Evolutionary conservation across 352 stramenopile genomes (phyloP).

Genomic region (Pythium apleroticum): DNA sequence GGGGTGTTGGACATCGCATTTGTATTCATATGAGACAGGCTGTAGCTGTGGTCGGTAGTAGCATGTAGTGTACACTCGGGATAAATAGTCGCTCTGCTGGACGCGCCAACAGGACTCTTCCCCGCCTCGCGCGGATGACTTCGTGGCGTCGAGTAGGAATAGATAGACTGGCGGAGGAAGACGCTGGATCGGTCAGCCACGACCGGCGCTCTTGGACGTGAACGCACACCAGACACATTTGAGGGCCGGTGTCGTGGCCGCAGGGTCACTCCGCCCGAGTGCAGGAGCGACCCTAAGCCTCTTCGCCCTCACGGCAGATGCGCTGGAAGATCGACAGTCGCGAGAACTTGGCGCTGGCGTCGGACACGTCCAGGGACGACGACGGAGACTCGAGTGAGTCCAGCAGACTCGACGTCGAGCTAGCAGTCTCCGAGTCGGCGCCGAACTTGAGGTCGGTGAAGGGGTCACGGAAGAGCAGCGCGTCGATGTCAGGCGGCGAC

Average conservation of each 20-base stretch:
- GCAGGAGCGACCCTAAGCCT: conserved; percentile 18
- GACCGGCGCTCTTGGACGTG: background rate
- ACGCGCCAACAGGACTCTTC: conserved; percentile 4
- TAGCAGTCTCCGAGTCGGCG: conserved; percentile 29
- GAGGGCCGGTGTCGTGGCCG: background rate
- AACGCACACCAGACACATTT: background rate
- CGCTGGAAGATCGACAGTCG: conserved; percentile 81
- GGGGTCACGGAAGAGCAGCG: conserved; percentile 43
- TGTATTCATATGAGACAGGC: conserved; percentile 21
- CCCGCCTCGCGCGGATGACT: conserved; percentile 6
- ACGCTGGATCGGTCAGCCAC: background rate
- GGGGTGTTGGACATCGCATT: background rate
- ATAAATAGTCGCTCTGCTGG: conserved; percentile 19
- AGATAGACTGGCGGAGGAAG: conserved; percentile 4
- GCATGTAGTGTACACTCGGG: conserved; percentile 20
- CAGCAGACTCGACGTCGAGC: conserved; percentile 34
- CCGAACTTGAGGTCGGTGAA: conserved; percentile 45
- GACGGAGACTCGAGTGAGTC: conserved; percentile 39
- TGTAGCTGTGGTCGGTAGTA: background rate
- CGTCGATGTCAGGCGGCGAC: conserved; percentile 26
- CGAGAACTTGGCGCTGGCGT: conserved; percentile 53
- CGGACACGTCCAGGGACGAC: conserved; percentile 36
- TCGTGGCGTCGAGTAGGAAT: conserved; percentile 1
- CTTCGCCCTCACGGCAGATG: conserved; percentile 74
- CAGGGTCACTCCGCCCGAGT: conserved; percentile 2